Evolutionary conservation across 148 eudicot species (phyloP).

Genomic region (Vaccinium vitisidaea): DNA sequence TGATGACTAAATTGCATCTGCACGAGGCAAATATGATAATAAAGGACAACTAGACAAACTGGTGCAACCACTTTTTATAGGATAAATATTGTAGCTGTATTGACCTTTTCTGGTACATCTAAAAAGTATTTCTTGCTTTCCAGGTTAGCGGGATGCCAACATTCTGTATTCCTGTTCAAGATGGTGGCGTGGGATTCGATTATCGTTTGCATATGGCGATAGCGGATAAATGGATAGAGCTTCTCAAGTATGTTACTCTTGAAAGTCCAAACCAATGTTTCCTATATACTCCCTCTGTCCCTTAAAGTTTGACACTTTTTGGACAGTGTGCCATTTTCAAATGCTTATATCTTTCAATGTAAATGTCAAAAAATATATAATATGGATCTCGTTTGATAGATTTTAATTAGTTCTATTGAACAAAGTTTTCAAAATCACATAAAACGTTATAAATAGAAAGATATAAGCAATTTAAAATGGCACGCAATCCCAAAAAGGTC

Average conservation of each 20-base stretch:
- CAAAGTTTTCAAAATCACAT: too few species aligned
- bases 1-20: neutral
- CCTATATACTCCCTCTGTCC: too few species aligned
- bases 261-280: neutral
- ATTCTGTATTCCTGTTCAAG: slow-evolving; percentile 75
- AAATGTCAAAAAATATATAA: too few species aligned
- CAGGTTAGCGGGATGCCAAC: slow-evolving; percentile 99
- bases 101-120: neutral
- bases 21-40: neutral
- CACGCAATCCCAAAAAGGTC: too few species aligned
- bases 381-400: too few species aligned
- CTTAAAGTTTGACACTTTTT: too few species aligned
- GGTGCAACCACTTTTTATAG: neutral
- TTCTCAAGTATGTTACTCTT: slow-evolving; percentile 72
- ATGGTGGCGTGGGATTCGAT: slow-evolving; percentile 97
- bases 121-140: slow-evolving; percentile 8
- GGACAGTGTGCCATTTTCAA: too few species aligned
- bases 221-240: slow-evolving; percentile 98
- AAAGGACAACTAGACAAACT: neutral
- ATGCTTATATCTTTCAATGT: too few species aligned
- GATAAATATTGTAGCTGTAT: neutral
- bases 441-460: too few species aligned
- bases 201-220: slow-evolving; percentile 98
- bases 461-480: too few species aligned
- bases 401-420: too few species aligned